phyloP scores from a whole-genome alignment of 345 rosid species.

The Hypericum androsaemum region DNA sequence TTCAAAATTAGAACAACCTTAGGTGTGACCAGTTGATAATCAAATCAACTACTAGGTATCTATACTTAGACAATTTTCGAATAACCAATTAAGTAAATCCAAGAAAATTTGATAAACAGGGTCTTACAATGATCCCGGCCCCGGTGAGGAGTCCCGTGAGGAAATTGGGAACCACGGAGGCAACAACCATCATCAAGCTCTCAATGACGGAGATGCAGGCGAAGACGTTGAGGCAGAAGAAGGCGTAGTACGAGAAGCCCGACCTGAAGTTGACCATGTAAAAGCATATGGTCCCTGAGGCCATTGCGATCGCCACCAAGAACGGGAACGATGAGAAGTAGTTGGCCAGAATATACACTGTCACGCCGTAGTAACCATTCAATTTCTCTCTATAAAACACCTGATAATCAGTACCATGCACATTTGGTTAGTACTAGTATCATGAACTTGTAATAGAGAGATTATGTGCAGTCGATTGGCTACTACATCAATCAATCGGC shows the following conservation, averaged over 20 bases:
- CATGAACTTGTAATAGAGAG: too few relatives aligned
- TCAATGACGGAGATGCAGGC: slow-evolving; percentile 58
- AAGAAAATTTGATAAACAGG: not conserved
- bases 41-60: too few relatives aligned
- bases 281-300: slow-evolving; percentile 48
- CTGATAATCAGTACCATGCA: slow-evolving; percentile 17
- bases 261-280: slow-evolving; percentile 56
- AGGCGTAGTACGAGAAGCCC: slow-evolving; percentile 44
- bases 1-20: too few relatives aligned
- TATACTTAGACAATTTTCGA: too few relatives aligned
- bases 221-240: slow-evolving; percentile 61
- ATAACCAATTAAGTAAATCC: too few relatives aligned
- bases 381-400: slow-evolving; percentile 55
- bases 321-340: slow-evolving; percentile 68
- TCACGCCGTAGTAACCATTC: slow-evolving; percentile 61
- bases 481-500: too few relatives aligned
- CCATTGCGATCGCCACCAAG: slow-evolving; percentile 38
- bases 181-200: slow-evolving; percentile 85
- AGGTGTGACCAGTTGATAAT: too few relatives aligned
- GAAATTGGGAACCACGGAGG: slow-evolving; percentile 79
- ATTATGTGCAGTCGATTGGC: too few relatives aligned
- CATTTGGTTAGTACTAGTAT: too few relatives aligned
- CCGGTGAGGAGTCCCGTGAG: slow-evolving; percentile 65
- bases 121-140: slow-evolving; percentile 69
- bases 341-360: slow-evolving; percentile 62